These are phyloP conservation scores for Naganishia friedmannii DNA, from an alignment of 768 basidiomycete genomes.

Conservation along the genomic window DNA sequence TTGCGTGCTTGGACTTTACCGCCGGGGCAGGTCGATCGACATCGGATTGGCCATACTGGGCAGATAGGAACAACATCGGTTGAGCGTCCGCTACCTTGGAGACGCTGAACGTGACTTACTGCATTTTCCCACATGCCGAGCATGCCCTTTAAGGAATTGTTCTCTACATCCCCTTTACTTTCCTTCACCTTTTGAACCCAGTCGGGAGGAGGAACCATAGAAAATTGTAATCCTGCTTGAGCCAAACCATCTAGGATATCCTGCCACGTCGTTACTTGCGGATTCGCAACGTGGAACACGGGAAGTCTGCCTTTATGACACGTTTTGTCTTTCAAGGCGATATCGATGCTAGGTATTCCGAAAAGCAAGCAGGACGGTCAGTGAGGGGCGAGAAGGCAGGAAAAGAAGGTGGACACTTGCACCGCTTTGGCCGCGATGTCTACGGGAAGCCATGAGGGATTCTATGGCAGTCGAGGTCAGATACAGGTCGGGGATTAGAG, in stretches of 20 bases:
- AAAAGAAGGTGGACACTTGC: constrained; percentile 34
- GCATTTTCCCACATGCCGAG: constrained; percentile 44
- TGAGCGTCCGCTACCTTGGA: not conserved
- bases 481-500: not conserved
- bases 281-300: constrained; percentile 54
- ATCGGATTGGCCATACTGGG: constrained; percentile 38
- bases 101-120: constrained; percentile 34
- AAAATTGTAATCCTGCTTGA: constrained; percentile 53
- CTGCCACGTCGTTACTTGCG: constrained; percentile 52
- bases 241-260: constrained; percentile 54
- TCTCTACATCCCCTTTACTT: constrained; percentile 47
- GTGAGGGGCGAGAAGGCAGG: not conserved
- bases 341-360: constrained; percentile 46
- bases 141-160: constrained; percentile 55
- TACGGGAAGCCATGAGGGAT: constrained; percentile 60
- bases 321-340: constrained; percentile 42
- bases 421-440: constrained; percentile 58
- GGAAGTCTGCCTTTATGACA: constrained; percentile 25
- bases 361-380: not conserved
- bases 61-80: not conserved
- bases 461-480: constrained; percentile 38
- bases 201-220: constrained; percentile 46
- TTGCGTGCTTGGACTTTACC: constrained; percentile 48
- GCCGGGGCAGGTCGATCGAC: constrained; percentile 36
- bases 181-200: constrained; percentile 54